Evolutionary conservation across 768 basidiomycete species (phyloP).

Genomic region (Termitomyces sp.): DNA sequence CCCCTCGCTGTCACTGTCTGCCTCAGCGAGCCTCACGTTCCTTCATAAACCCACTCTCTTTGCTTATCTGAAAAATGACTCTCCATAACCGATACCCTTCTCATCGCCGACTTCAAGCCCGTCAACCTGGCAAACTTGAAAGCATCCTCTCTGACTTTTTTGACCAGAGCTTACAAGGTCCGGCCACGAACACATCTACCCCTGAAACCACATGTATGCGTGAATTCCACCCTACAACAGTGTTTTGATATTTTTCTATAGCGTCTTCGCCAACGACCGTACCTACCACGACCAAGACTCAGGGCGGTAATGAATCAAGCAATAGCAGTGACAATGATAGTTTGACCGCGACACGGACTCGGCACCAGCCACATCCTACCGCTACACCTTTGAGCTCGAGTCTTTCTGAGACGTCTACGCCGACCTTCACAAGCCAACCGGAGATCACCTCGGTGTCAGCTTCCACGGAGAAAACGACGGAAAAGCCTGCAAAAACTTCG

Average conservation of each 20-base stretch:
- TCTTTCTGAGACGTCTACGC: neutral
- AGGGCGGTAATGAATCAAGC: neutral
- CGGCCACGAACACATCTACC: neutral
- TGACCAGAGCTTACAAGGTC: no score
- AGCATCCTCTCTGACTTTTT: neutral
- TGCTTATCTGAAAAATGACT: conserved; percentile 17
- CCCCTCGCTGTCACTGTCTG: neutral
- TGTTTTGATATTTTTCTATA: neutral
- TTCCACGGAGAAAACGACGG: neutral
- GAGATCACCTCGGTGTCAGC: neutral
- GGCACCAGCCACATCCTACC: neutral
- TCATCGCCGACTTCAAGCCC: conserved; percentile 22
- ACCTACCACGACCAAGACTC: neutral
- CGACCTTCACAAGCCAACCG: neutral
- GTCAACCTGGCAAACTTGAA: neutral
- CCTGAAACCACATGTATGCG: neutral
- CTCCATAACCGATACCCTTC: conserved; percentile 22
- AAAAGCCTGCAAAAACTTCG: neutral
- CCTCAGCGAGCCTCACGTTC: conserved; percentile 13
- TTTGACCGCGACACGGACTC: neutral
- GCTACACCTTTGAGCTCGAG: neutral
- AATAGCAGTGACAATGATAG: neutral
- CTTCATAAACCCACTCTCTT: conserved; percentile 11
- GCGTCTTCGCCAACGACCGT: neutral
- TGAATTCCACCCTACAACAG: neutral